These are phyloP conservation scores for Ophiognomonia clavigignenti-juglandacearum DNA, from an alignment of 2,329 filamentous ascomycete genomes.

Conservation along the genomic window DNA sequence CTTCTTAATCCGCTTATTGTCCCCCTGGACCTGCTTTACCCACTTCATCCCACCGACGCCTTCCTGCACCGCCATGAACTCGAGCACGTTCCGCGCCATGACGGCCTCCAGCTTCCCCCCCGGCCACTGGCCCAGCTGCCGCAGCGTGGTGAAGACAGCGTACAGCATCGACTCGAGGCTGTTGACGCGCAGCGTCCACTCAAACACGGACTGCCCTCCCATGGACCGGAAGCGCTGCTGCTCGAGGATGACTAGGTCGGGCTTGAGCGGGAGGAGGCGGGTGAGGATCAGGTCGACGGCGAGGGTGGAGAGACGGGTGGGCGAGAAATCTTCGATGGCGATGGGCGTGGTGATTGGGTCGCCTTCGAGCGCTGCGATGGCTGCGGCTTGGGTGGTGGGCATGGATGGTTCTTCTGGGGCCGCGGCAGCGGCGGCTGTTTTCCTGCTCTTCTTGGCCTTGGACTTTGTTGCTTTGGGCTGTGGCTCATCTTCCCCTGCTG, in stretches of 20 bases:
- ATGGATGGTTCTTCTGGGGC: background rate
- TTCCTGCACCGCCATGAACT: conserved; percentile 14
- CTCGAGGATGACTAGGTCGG: conserved; percentile 67
- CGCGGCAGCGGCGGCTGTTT: background rate
- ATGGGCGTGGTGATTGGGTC: conserved; percentile 1
- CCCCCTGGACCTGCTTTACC: conserved; percentile 35
- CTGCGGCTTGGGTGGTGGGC: background rate
- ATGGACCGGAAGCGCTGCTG: conserved; percentile 57
- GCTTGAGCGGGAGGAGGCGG: conserved; percentile 43
- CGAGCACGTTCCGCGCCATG: conserved; percentile 53
- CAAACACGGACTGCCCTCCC: conserved; percentile 61
- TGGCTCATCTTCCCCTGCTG: background rate
- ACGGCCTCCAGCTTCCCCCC: conserved; percentile 30
- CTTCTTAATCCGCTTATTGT: conserved; percentile 58
- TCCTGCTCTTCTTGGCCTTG: background rate
- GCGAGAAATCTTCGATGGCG: conserved; percentile 26
- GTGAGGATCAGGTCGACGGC: conserved; percentile 28
- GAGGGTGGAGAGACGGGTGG: conserved; percentile 28
- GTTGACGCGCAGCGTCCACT: conserved; percentile 82
- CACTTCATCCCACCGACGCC: conserved; percentile 16
- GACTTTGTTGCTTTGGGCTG: background rate
- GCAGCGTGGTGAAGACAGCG: conserved; percentile 58
- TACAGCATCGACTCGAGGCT: conserved; percentile 79
- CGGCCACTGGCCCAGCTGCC: conserved; percentile 35
- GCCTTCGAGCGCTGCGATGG: background rate